Conservation (phyloP, 2,329 filamentous ascomycete species). For the Colletotrichum orchidophilum region DNA sequence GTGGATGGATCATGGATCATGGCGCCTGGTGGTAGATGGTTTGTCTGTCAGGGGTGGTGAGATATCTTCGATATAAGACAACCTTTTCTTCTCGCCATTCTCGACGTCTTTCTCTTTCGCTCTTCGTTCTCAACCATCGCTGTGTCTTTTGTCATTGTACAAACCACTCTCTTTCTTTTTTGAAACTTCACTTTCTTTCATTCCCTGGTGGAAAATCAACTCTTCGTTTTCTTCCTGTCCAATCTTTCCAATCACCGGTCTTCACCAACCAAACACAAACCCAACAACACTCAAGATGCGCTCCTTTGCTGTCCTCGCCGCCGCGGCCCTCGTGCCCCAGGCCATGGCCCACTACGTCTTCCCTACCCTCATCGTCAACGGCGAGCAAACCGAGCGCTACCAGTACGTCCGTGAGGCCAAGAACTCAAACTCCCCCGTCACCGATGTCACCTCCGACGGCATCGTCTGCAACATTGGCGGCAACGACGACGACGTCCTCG, state of each 20-base stretch:
- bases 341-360: slow-evolving; percentile 36
- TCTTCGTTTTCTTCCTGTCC: slow-evolving; percentile 28
- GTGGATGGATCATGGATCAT: background rate
- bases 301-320: slow-evolving; percentile 19
- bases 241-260: slow-evolving; percentile 16
- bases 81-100: background rate
- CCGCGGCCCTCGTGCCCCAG: slow-evolving; percentile 30
- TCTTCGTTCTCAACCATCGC: slow-evolving; percentile 24
- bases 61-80: slow-evolving; percentile 21
- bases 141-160: slow-evolving; percentile 30
- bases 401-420: slow-evolving; percentile 35
- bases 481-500: slow-evolving; percentile 46
- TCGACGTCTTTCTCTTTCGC: background rate
- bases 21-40: background rate
- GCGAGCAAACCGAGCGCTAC: slow-evolving; percentile 33
- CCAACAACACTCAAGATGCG: slow-evolving; percentile 18
- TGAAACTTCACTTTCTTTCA: slow-evolving; percentile 19
- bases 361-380: slow-evolving; percentile 36
- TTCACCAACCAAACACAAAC: slow-evolving; percentile 4
- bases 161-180: slow-evolving; percentile 31
- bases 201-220: slow-evolving; percentile 31
- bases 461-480: slow-evolving; percentile 52
- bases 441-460: slow-evolving; percentile 47
- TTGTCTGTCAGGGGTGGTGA: background rate
- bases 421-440: slow-evolving; percentile 49